Percentiles rank a stretch among this genome's conserved stretches.
Conservation (phyloP, 164 flowering plant genomes). For the Annona cherimola region DNA sequence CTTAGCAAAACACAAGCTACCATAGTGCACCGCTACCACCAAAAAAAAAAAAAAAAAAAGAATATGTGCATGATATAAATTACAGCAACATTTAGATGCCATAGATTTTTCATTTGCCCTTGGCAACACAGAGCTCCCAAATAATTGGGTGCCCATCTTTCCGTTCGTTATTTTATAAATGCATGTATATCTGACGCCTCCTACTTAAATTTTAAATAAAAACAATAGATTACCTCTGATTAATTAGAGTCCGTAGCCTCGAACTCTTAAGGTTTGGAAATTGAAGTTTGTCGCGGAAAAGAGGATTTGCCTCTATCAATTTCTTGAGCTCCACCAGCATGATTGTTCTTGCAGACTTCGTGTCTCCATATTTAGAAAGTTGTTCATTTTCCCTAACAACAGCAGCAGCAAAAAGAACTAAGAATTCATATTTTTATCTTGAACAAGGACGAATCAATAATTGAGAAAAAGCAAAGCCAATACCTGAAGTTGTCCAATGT, state of each 20-base stretch:
- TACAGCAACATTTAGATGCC: not conserved
- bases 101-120: not conserved
- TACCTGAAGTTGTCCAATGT: slow-evolving; percentile 83
- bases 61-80: not conserved
- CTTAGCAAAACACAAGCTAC: not conserved
- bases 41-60: not conserved
- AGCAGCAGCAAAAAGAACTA: not conserved
- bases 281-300: slow-evolving; percentile 74
- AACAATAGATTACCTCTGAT: slow-evolving; percentile 53
- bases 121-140: too few relatives aligned
- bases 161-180: not conserved
- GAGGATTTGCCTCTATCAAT: slow-evolving; percentile 84
- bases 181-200: not conserved
- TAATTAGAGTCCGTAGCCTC: slow-evolving; percentile 69
- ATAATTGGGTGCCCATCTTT: not conserved
- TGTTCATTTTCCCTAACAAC: slow-evolving; percentile 71
- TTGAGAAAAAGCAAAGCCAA: not conserved
- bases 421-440: not conserved
- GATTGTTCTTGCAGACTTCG: slow-evolving; percentile 72
- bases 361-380: slow-evolving; percentile 81
- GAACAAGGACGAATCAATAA: not conserved
- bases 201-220: not conserved
- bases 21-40: not conserved
- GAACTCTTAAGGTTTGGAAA: slow-evolving; percentile 72
- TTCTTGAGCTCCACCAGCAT: slow-evolving; percentile 78